Conservation (phyloP, 176 grass and related monocot genomes). For the Aegilops longissima region DNA sequence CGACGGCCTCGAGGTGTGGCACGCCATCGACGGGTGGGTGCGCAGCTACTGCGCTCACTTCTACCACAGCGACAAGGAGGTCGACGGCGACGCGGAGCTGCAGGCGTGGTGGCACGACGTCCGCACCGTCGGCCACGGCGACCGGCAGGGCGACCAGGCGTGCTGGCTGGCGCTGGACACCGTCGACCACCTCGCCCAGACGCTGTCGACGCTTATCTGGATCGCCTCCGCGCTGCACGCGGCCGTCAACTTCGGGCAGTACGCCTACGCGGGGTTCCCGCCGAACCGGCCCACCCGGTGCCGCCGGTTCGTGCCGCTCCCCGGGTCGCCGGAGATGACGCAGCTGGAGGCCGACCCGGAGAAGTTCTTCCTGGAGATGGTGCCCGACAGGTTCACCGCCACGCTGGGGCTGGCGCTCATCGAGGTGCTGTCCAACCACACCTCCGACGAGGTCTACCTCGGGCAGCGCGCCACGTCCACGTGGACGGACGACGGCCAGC, state of each 20-base stretch:
- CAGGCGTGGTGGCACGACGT: constrained; percentile 86
- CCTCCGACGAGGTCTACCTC: constrained; percentile 86
- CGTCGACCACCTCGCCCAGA: constrained; percentile 40
- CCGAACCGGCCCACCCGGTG: constrained; percentile 87
- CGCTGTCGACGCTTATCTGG: constrained; percentile 87
- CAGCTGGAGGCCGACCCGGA: constrained; percentile 63
- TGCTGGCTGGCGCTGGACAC: constrained; percentile 78
- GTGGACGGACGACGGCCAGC: constrained; percentile 78
- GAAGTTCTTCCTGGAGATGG: constrained; percentile 60
- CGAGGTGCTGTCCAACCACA: constrained; percentile 90
- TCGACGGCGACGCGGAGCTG: constrained; percentile 55
- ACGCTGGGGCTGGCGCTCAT: constrained; percentile 83
- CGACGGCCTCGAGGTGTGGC: constrained; percentile 87
- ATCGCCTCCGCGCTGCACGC: constrained; percentile 89
- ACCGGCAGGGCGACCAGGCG: constrained; percentile 46
- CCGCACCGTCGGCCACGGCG: constrained; percentile 70
- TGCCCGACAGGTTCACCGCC: constrained; percentile 77
- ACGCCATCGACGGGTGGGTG: constrained; percentile 75
- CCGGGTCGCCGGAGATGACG: constrained; percentile 55
- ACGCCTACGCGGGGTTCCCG: constrained; percentile 81
- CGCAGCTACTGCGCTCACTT: constrained; percentile 62
- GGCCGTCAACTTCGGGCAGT: constrained; percentile 93
- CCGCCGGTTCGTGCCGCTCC: constrained; percentile 67
- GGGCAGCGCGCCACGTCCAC: constrained; percentile 61
- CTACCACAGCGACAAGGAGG: constrained; percentile 52